Evolutionary conservation across 768 basidiomycete species (phyloP), one percentile per base, ranked within the genome.

Genomic region (Imleria badia): DNA sequence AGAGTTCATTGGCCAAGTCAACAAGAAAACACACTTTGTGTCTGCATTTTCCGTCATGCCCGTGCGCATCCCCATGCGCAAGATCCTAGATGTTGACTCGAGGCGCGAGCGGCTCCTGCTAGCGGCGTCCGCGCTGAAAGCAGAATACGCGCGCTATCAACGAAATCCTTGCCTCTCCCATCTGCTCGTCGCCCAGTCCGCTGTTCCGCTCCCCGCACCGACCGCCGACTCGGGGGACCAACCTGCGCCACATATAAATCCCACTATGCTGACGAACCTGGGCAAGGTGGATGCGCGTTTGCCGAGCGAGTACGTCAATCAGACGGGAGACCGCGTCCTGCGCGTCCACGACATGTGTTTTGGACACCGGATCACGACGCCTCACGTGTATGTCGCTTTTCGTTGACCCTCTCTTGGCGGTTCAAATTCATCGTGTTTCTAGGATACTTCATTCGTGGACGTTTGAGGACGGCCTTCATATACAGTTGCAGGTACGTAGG

Each of bases 391-490:
- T 34, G 44, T 26, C 17, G 29, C 11, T n/a, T n/a, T n/a, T n/a
- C n/a, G n/a, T n/a, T n/a, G n/a, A n/a, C n/a, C n/a, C n/a, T n/a
- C n/a, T n/a, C n/a, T n/a, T n/a, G n/a, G n/a, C n/a, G n/a, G n/a
- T n/a, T n/a, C n/a, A n/a, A n/a, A n/a, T n/a, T n/a, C n/a, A n/a
- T n/a, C n/a, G n/a, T n/a, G n/a, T n/a, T n/a, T n/a, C 7, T 23
- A 54, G 52, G 19, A n/a, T 29, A 9, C 30, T 54, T n/a, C 52
- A 54, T 31, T 33, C 45, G 35, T 54, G 52, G 52, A 48, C 52
- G 8, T 42, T 47, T n/a, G 23, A 35, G 7, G 52, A 48, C 3
- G 34, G 39, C 6, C 39, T 48, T 20, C 40, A 42, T 35, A 26
- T 54, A 29, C 52, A 54, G 12, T 34, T 54, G 33, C 52, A 54